These are phyloP conservation scores for Spathaspora girioi DNA, from an alignment of 805 yeast genomes.

Conservation along the genomic window DNA sequence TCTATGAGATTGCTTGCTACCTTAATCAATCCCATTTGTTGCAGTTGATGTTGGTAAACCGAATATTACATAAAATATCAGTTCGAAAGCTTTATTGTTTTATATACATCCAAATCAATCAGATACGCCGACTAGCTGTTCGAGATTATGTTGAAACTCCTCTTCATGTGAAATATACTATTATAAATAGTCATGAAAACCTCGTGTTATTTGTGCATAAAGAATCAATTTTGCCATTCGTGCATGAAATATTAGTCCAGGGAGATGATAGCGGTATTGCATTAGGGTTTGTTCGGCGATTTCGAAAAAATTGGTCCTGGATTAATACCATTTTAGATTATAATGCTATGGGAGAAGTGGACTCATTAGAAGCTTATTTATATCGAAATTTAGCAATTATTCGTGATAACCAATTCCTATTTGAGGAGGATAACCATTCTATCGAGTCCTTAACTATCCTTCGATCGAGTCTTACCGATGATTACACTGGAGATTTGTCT, in stretches of 20 bases:
- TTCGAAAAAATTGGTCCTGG: neutral
- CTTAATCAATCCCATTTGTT: neutral
- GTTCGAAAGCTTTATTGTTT: neutral
- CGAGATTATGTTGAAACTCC: neutral
- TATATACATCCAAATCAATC: neutral
- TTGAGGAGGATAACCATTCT: neutral
- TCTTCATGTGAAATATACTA: neutral
- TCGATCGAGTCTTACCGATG: neutral
- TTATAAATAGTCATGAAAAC: neutral
- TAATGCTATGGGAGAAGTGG: neutral
- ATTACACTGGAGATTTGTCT: neutral
- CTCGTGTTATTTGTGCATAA: neutral
- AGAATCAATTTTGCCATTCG: neutral
- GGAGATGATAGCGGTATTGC: neutral
- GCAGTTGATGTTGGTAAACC: neutral
- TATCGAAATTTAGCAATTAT: neutral
- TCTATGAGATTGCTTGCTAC: neutral
- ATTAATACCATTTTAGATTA: neutral
- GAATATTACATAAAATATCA: neutral
- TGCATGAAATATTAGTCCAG: neutral
- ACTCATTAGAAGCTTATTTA: neutral
- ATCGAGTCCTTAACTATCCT: neutral
- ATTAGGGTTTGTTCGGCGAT: neutral
- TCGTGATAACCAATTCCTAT: neutral
- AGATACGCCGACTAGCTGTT: neutral